Evolutionary conservation across 2,329 filamentous ascomycete genomes (phyloP), one percentile per base, ranked within the genome.

Genomic region (Thelonectria olida): DNA sequence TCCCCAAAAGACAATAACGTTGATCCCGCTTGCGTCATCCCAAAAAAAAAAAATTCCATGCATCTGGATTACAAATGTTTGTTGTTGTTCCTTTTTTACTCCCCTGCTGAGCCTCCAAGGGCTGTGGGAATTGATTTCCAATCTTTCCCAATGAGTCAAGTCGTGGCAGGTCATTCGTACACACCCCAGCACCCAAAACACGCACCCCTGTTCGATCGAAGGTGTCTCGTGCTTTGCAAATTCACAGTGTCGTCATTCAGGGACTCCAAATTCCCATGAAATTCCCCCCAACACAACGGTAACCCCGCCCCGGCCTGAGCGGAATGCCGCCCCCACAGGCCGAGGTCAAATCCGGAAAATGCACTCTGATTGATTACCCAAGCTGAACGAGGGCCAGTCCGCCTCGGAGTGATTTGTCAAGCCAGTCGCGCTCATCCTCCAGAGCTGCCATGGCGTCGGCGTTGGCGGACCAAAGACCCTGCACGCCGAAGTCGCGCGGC

Each of bases 401-500:
- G 53, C 69, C 67, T 44, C 63, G 61, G 53, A 68, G 61, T 23
- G 70, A 72, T 50, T 67, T 68, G 60, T 68, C 63, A 39, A 72
- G 66, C 69, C 69, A 72, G 39, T 63, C 54, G 4, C 47, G 42
- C 28, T 64, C 62, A 3, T 70, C 62, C 22, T 71, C 61, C n/a
- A 56, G 61, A 13, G 61, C 28, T 8, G 58, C 66, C 19, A 55
- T 51, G 12, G 59, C 62, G 28, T 64, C 63, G 20, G 60, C 62
- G 19, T 64, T 60, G 12, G 58, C 28, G 48, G 54, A 58, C 70
- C 70, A 72, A 25, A 72, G 63, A 27, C 49, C 66, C 48, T 72
- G 70, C n/a, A 67, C 47, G 36, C 60, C 65, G 57, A 72, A 72
- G 55, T 72, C 70, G 34, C 70, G 68, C 28, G 70, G 68, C 19